Conservation (phyloP, 495 filamentous ascomycete genomes). For the Penicillium nucicola region DNA sequence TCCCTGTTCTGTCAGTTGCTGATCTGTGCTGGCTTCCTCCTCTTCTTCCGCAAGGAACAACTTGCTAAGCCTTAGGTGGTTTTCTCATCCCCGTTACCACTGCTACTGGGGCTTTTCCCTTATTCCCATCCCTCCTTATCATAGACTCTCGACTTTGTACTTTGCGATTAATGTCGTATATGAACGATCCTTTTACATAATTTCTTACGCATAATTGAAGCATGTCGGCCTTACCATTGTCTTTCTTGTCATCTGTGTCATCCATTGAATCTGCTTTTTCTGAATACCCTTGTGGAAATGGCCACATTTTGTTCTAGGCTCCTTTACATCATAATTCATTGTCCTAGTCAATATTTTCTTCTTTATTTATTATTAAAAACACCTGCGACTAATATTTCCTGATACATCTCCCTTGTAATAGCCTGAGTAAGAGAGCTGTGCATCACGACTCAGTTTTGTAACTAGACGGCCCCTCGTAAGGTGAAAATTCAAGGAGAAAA, state of each 20-base stretch:
- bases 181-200: constrained; percentile 2
- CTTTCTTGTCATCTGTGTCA: not conserved
- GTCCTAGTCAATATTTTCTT: no score
- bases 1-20: constrained; percentile 57
- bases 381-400: no score
- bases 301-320: no score
- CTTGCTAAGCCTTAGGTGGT: constrained; percentile 53
- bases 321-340: no score
- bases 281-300: not conserved
- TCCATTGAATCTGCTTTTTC: not conserved
- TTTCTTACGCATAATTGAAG: constrained; percentile 4
- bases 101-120: not conserved
- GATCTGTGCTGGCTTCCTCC: constrained; percentile 62
- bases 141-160: not conserved
- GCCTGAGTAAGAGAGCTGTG: no score
- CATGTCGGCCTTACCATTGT: not conserved
- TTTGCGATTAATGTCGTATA: not conserved
- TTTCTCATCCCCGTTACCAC: no score
- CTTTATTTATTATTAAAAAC: no score
- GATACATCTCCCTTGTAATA: no score
- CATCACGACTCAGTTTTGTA: no score
- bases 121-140: not conserved
- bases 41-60: constrained; percentile 71
- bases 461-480: no score
- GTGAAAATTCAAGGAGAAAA: no score